Conservation (phyloP, 1,284 basidiomycete genomes). For the Leccinum pachyderme region DNA sequence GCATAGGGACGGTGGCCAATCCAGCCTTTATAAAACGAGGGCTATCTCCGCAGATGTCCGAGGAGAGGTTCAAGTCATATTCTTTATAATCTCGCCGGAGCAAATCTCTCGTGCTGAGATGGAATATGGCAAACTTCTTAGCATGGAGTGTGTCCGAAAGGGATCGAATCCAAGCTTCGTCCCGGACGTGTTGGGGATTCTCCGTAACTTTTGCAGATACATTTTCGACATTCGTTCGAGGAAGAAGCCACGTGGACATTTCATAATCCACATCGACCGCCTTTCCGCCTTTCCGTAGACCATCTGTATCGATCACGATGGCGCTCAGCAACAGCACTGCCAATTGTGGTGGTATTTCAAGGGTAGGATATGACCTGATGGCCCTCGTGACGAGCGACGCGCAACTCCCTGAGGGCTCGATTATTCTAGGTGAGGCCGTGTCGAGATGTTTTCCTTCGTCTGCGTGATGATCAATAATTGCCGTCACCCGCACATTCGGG, state of each 20-base stretch:
- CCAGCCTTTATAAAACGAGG: constrained; percentile 46
- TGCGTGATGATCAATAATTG: constrained; percentile 92
- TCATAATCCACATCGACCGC: constrained; percentile 61
- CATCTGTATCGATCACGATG: constrained; percentile 82
- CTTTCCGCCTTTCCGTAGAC: constrained; percentile 76
- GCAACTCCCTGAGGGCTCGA: constrained; percentile 75
- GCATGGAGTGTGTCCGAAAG: constrained; percentile 51
- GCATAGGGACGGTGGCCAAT: constrained; percentile 76
- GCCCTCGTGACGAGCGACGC: constrained; percentile 70
- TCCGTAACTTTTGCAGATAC: constrained; percentile 5
- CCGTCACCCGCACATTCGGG: constrained; percentile 55
- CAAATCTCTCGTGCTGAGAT: constrained; percentile 73
- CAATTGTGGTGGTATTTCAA: constrained; percentile 53
- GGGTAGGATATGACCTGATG: constrained; percentile 39
- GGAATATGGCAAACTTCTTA: constrained; percentile 70
- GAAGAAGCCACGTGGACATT: constrained; percentile 60
- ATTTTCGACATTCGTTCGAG: constrained; percentile 40
- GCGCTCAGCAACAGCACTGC: constrained; percentile 78
- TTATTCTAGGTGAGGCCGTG: constrained; percentile 63
- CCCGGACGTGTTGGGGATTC: constrained; percentile 18
- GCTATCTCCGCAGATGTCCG: constrained; percentile 37
- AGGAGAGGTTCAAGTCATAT: constrained; percentile 52
- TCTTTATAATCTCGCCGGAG: constrained; percentile 93
- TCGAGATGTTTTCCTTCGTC: constrained; percentile 74
- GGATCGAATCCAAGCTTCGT: constrained; percentile 42